Conservation (phyloP, 257 asterid genomes). For the Orobanche coerulescens region DNA sequence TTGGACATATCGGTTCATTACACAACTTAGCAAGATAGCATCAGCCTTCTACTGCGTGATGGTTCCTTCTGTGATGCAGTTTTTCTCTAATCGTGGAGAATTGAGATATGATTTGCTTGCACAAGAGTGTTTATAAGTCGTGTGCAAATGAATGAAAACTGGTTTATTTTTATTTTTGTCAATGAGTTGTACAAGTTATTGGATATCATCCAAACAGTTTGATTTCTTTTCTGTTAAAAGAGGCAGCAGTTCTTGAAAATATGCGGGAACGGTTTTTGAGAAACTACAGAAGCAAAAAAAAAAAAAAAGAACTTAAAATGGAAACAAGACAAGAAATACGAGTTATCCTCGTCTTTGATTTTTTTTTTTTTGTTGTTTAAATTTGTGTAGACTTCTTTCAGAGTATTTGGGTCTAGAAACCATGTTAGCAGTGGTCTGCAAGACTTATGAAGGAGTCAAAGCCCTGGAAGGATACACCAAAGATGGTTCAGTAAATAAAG, state of each 20-base stretch:
- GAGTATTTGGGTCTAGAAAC: conserved; percentile 68
- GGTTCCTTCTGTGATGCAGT: not conserved
- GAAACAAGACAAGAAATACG: no score
- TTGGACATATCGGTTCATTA: not conserved
- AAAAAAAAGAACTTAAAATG: no score
- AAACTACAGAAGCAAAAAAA: conserved; percentile 5
- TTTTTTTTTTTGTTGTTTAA: conserved; percentile 18
- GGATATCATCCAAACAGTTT: not conserved
- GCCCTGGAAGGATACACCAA: conserved; percentile 56
- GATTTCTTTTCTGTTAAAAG: not conserved
- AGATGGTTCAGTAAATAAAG: conserved; percentile 44
- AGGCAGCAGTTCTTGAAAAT: conserved; percentile 9
- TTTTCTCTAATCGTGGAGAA: not conserved
- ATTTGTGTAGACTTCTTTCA: conserved; percentile 53
- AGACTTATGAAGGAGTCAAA: conserved; percentile 44
- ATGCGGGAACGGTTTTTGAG: conserved; percentile 11
- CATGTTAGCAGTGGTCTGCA: conserved; percentile 81
- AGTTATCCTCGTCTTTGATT: conserved; percentile 22
- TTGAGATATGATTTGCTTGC: conserved; percentile 13
- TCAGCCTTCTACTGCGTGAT: conserved; percentile 9
- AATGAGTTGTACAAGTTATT: not conserved
- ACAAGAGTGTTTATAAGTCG: not conserved
- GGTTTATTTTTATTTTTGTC: not conserved
- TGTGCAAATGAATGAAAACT: not conserved
- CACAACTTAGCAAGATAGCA: not conserved